Evolutionary conservation across 2,329 filamentous ascomycete genomes (phyloP), one percentile per base, ranked within the genome.

Genomic region (Pestalotiopsis sp.): DNA sequence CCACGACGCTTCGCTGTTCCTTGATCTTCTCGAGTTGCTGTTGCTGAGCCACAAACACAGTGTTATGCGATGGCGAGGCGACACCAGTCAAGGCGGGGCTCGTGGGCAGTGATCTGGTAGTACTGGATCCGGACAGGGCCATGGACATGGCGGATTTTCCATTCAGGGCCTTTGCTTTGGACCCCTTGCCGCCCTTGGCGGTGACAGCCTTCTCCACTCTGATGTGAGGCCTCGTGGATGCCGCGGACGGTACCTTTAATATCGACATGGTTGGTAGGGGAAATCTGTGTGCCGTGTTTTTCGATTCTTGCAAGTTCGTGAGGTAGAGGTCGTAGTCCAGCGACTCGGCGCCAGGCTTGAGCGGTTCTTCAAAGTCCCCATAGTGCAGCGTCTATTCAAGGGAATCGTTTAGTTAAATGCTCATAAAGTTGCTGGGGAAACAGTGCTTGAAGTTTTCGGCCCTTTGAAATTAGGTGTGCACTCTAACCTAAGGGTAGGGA

Each of bases 31-130:
- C 85, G 45, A 85, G 75, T 40, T 84, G 78, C 71, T 87, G 83
- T 70, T 89, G 84, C 1, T 86, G 85, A 20, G 86, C 81, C 12
- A 84, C 84, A 27, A 84, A 80, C 11, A 82, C 82, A 1, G 86
- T 83, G 4, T 84, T 85, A 1, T 88, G 88, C 2, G 89, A 91
- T 0, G 89, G 88, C 2, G 89, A 91, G 25, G 82, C 82, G 12
- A 84, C 77, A n/a, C 84, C 85, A 68, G 84, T 87, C 59, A 89
- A 79, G 31, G 85, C 85, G 2, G 89, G 89, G 66, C 88, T 90
- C 2, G 86, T 78, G 0, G 89, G 86, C 41, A 84, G 78, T 14
- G 85, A 86, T 68, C 81, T 76, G 61, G 81, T 78, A 14, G 82
- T 79, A 40, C 65, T 60, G 38, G 77, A 77, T 64, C 78, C 79